phyloP scores from a whole-genome alignment of 441 rosid genomes.

The Populus tomentosa region DNA sequence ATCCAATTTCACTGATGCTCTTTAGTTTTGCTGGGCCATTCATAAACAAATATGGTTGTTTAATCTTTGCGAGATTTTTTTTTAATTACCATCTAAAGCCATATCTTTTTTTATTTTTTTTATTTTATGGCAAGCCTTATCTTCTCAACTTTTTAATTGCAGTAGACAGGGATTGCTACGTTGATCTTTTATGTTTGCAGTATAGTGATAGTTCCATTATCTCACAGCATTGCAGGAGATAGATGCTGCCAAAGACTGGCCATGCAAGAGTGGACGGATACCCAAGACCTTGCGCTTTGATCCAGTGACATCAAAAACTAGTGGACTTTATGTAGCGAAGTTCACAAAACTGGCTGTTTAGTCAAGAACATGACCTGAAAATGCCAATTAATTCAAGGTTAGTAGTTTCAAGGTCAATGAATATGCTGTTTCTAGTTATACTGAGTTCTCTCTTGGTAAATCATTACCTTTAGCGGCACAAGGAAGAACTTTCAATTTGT shows the following conservation, averaged over 20 bases:
- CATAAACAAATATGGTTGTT: background rate
- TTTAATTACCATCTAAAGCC: background rate
- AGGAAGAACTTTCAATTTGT: background rate
- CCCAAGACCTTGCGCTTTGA: slow-evolving; percentile 75
- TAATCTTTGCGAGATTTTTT: background rate
- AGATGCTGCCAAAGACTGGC: slow-evolving; percentile 65
- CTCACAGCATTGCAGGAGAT: slow-evolving; percentile 64
- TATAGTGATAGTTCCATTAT: slow-evolving; percentile 1
- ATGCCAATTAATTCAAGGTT: background rate
- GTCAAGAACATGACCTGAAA: background rate
- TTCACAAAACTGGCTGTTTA: slow-evolving; percentile 37
- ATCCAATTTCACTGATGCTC: background rate
- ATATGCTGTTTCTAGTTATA: background rate
- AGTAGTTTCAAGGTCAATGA: background rate
- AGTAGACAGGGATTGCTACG: background rate
- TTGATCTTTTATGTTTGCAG: background rate
- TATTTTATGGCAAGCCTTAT: background rate
- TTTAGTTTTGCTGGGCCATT: background rate
- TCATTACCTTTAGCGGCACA: background rate
- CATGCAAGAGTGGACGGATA: slow-evolving; percentile 66
- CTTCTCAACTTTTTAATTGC: background rate
- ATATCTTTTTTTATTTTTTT: too few relatives aligned
- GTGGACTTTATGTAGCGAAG: slow-evolving; percentile 86
- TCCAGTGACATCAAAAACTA: slow-evolving; percentile 74
- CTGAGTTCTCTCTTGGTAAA: background rate